These are phyloP conservation scores for Golubevia sp. DNA, from an alignment of 1,284 basidiomycete genomes.

Conservation along the genomic window DNA sequence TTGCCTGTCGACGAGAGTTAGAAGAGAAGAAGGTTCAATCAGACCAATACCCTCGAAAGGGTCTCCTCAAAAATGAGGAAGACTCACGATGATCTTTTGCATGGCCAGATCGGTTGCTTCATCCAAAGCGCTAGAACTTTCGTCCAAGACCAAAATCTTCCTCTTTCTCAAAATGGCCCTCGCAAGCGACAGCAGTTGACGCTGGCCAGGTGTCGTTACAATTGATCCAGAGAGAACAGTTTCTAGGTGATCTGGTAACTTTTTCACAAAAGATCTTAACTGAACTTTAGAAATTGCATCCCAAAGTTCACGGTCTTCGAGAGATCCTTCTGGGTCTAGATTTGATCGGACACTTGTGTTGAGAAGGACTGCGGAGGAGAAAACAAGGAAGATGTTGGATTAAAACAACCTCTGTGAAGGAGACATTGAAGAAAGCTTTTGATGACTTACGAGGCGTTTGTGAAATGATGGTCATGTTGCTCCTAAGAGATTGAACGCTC, in stretches of 20 bases:
- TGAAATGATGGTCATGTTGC: conserved; percentile 25
- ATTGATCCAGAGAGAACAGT: conserved; percentile 7
- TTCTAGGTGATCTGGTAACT: conserved; percentile 27
- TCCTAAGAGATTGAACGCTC: conserved; percentile 17
- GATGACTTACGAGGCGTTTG: conserved; percentile 31
- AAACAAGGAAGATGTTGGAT: too few species aligned
- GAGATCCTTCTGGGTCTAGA: conserved; percentile 18
- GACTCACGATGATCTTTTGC: conserved; percentile 23
- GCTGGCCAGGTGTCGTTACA: conserved; percentile 25
- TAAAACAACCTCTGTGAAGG: too few species aligned
- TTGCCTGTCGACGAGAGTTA: too few species aligned
- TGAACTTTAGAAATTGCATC: neutral
- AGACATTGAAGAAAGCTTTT: too few species aligned
- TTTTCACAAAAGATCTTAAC: conserved; percentile 28
- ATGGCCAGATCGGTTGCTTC: conserved; percentile 30
- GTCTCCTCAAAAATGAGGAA: too few species aligned
- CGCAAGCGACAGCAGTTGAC: conserved; percentile 33
- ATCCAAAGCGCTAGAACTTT: conserved; percentile 33
- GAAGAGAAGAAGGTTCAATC: too few species aligned
- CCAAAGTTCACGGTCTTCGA: neutral
- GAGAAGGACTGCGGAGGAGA: conserved; percentile 18
- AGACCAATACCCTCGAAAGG: too few species aligned
- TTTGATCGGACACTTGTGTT: conserved; percentile 33
- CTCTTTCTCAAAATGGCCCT: conserved; percentile 27
- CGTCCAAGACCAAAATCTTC: conserved; percentile 35